Evolutionary conservation across 805 yeast species (phyloP), one percentile per base, ranked within the genome.

Genomic region (Ogataea paradorogensis): DNA sequence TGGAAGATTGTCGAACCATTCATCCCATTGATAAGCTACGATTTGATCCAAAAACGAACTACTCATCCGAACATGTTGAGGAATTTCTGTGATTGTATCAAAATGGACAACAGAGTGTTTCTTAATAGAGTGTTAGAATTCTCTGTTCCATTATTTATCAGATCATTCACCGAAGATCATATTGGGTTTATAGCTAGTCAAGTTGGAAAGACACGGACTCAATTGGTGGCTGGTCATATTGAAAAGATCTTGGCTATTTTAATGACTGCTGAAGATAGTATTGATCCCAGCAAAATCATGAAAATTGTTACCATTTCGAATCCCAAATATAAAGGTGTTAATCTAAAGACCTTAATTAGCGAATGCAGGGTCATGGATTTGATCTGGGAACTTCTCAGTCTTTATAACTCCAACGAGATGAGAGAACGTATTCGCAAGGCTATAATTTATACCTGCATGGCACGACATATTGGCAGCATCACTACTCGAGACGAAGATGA

Each of bases 1-100:
- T 89, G 91, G 76, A 86, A 84, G 56, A 62, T 91, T 10, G 65
- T 88, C 15, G 78, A 85, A 7, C 95, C 96, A 0, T 85, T 78
- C 45, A 71, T 93, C 52, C 89, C 91, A 2, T 74, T 81, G 25
- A 68, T 89, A 7, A 74, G 90, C 27, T 74, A 78, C 30, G 73
- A 73, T 16, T 70, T 87, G 13, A 80, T 87, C 3, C 76, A 76
- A 46, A 69, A 70, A 30, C 55, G 77, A 30, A 63, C 65, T 6
- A 61, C 69, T 3, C 74, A 74, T 39, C 77, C 80, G 0, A 63
- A 69, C 4, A 65, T 84, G 38, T 71, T 87, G 20, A 67, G 68
- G 18, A 72, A 76, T 42, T 67, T 91, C 13, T 76, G 89, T 6
- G 79, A 77, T 20, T 65, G 87, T 9, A 70, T 88, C 14, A 84